A percentile compares a stretch with the other conserved stretches of the same genome.
Evolutionary conservation across 345 rosid species (phyloP).

Genomic region (Salix udensis): DNA sequence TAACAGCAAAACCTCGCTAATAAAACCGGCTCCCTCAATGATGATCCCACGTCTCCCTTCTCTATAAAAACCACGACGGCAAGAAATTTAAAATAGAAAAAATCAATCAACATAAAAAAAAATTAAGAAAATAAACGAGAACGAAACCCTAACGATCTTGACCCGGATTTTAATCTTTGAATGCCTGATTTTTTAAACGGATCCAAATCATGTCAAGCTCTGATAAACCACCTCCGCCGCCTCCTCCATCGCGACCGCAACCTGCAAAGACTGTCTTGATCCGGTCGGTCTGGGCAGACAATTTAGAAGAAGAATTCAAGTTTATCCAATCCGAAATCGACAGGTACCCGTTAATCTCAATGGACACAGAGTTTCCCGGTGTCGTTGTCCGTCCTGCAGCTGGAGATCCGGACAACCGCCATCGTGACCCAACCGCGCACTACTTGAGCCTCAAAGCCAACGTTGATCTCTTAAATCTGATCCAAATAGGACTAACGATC

Average conservation of each 20-base stretch:
- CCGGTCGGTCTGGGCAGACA: conserved; percentile 74
- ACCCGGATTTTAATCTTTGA: background rate
- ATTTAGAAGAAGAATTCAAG: conserved; percentile 61
- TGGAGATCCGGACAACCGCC: conserved; percentile 20
- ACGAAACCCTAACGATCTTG: background rate
- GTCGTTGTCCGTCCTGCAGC: conserved; percentile 38
- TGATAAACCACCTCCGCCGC: conserved; percentile 4
- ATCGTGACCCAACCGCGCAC: conserved; percentile 45
- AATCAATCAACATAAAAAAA: background rate
- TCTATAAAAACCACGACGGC: background rate
- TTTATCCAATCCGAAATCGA: conserved; percentile 56
- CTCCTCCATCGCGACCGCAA: background rate
- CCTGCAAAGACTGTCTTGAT: conserved; percentile 22
- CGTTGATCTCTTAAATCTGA: conserved; percentile 71
- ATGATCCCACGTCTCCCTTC: background rate
- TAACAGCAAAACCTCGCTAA: too few species aligned
- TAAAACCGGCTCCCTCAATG: background rate
- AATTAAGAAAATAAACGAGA: background rate
- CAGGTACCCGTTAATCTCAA: conserved; percentile 57
- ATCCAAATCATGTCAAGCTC: conserved; percentile 1
- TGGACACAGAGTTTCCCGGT: conserved; percentile 95
- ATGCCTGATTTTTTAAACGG: background rate
- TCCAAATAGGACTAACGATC: conserved; percentile 83
- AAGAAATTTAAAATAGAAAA: background rate
- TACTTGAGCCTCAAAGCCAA: conserved; percentile 69